These are phyloP conservation scores for Gillenia trifoliata DNA, from an alignment of 306 rosid genomes.

Conservation along the genomic window DNA sequence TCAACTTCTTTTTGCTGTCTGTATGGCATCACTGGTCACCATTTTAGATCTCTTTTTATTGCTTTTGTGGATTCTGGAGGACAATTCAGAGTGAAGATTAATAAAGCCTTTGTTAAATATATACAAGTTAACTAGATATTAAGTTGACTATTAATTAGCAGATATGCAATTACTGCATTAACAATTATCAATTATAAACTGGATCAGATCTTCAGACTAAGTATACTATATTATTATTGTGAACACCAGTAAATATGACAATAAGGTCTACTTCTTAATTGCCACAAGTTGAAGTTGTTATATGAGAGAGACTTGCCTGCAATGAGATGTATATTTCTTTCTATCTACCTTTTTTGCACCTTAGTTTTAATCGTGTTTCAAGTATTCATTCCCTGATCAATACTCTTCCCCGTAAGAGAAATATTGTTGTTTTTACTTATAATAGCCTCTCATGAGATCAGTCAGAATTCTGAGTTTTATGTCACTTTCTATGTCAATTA, in stretches of 20 bases:
- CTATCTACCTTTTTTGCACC: too few relatives aligned
- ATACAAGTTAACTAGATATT: not conserved
- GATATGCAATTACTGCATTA: not conserved
- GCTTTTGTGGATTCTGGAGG: conserved; percentile 5
- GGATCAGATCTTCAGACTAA: not conserved
- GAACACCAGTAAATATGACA: not conserved
- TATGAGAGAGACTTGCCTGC: too few relatives aligned
- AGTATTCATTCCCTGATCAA: too few relatives aligned
- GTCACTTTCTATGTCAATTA: too few relatives aligned
- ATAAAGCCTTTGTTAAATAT: not conserved
- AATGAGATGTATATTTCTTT: too few relatives aligned
- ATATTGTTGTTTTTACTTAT: too few relatives aligned
- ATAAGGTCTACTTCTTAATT: not conserved
- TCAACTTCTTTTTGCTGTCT: not conserved
- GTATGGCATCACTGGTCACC: not conserved
- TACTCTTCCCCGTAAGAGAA: too few relatives aligned
- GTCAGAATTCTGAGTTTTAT: too few relatives aligned
- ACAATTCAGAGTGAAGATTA: conserved; percentile 5
- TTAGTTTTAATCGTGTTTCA: too few relatives aligned
- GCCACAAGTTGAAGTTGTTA: not conserved
- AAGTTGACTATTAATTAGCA: not conserved
- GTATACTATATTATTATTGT: not conserved
- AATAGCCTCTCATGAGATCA: too few relatives aligned
- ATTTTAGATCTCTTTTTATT: not conserved
- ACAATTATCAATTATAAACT: not conserved